Evolutionary conservation across 176 grass and related monocot species (phyloP).

Genomic region (Carex pumila): DNA sequence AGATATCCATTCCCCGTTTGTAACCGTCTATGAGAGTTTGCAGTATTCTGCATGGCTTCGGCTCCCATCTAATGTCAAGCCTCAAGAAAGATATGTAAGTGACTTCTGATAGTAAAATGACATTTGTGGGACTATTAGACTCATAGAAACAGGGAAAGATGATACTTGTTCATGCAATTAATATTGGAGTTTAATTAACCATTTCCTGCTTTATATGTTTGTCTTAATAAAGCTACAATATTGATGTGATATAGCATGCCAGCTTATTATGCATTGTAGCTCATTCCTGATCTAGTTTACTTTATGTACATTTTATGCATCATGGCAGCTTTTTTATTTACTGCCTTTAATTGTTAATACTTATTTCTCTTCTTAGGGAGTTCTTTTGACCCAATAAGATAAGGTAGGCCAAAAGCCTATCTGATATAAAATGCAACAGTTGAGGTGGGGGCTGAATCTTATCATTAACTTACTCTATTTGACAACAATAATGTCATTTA

Average conservation of each 20-base stretch:
- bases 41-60: conserved; percentile 91
- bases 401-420: background rate
- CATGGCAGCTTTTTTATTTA: background rate
- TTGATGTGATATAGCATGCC: background rate
- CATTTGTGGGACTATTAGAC: background rate
- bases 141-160: background rate
- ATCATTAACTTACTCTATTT: background rate
- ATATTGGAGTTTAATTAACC: background rate
- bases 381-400: background rate
- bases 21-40: conserved; percentile 76
- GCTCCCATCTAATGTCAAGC: conserved; percentile 64
- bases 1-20: conserved; percentile 78
- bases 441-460: background rate
- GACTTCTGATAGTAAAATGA: conserved; percentile 1
- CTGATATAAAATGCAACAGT: background rate
- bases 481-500: conserved; percentile 4
- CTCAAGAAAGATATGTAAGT: conserved; percentile 64
- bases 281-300: background rate
- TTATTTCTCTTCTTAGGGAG: background rate
- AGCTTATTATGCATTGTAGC: background rate
- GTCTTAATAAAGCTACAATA: background rate
- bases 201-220: background rate
- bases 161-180: background rate
- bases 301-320: background rate
- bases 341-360: background rate